Evolutionary conservation across 257 asterid genomes (phyloP), one percentile per base, ranked within the genome.

Genomic region (Vinca minor): DNA sequence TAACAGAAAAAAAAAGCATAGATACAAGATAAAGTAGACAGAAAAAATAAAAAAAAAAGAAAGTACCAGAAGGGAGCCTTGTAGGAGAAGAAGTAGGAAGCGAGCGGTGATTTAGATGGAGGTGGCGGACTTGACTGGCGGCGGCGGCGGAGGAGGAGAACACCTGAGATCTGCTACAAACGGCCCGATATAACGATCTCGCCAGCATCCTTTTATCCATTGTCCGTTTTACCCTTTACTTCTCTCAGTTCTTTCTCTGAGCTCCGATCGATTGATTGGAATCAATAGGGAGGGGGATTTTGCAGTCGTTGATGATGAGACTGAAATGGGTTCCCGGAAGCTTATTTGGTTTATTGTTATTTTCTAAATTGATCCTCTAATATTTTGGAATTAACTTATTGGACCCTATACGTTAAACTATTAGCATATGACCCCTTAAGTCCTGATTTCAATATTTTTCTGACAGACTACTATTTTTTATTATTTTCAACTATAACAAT

Each of bases 141-240:
- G 83, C 71, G 68, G 68, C 56, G 65, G 80, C 74, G 70, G 78
- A 69, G 52, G 80, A 35, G 59, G 80, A 70, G 61, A 81, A 62
- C 46, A 20, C 69, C 17, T 74, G 77, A 72, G 92, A 86, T 81
- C 95, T 73, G 66, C 93, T 87, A 73, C 55, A 45, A 55, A 87
- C 42, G 54, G 93, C 82, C 48, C 95, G 91, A 79, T 75, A 78
- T 64, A 88, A 25, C 73, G 95, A 88, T 78, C 96, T 82, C 73
- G 79, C 61, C 73, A 80, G 62, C 83, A 83, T 59, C 79, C 77
- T 58, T 71, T 82, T 91, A 76, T 62, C 83, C 94, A 83, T 83
- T 64, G 29, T 59, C 41, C 36, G 39, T 57, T 34, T 3, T n/a
- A n/a, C n/a, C 48, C 38, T 63, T 28, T 32, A 3, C 17, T 32